phyloP scores from a whole-genome alignment of 2,329 filamentous ascomycete genomes.

The Ophiostoma ips region DNA sequence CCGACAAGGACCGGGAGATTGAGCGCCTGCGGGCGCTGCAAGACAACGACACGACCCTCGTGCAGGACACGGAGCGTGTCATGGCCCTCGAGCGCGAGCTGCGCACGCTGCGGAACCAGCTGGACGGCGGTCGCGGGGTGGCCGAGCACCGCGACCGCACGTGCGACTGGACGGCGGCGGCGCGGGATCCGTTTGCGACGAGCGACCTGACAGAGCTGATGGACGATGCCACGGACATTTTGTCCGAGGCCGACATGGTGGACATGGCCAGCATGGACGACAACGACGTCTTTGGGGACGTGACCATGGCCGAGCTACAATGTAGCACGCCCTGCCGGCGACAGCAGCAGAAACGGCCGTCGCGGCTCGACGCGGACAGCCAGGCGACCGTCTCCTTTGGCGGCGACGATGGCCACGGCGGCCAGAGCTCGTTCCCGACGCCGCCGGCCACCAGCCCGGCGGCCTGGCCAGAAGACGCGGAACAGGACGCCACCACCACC shows the following conservation, averaged over 20 bases:
- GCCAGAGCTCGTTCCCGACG: conserved; percentile 32
- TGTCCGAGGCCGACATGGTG: conserved; percentile 23
- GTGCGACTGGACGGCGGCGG: conserved; percentile 38
- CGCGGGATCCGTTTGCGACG: conserved; percentile 32
- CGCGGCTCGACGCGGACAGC: not conserved
- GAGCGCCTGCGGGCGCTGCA: conserved; percentile 20
- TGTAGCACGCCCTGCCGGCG: conserved; percentile 35
- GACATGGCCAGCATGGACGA: conserved; percentile 17
- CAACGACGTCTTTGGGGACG: conserved; percentile 31
- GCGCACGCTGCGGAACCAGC: conserved; percentile 16
- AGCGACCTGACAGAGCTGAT: not conserved
- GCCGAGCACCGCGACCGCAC: not conserved
- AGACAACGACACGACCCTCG: conserved; percentile 23
- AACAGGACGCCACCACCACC: not conserved
- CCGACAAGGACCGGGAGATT: conserved; percentile 37
- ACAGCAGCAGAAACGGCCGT: not conserved
- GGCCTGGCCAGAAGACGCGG: conserved; percentile 5
- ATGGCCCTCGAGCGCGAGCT: conserved; percentile 25
- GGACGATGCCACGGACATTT: conserved; percentile 27
- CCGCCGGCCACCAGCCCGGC: conserved; percentile 41
- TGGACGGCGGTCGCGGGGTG: not conserved
- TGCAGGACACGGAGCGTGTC: conserved; percentile 16
- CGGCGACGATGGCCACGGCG: not conserved
- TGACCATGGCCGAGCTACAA: conserved; percentile 34
- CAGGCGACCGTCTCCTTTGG: conserved; percentile 17